Conservation (phyloP, 1,284 basidiomycete genomes). For the Mycosarcoma maydis region DNA sequence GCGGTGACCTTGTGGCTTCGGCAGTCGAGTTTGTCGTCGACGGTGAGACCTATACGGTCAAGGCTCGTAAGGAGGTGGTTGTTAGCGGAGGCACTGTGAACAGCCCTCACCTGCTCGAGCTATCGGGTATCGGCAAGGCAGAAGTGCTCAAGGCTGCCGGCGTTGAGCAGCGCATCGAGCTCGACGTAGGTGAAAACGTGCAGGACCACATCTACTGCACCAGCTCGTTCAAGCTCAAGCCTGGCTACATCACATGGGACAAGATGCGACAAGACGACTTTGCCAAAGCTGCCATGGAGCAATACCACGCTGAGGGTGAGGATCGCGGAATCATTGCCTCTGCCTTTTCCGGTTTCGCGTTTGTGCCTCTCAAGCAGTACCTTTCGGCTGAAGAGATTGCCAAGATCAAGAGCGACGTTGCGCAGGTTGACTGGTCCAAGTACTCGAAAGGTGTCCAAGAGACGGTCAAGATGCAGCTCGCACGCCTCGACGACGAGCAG, state of each 20-base stretch:
- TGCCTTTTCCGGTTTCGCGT: slow-evolving; percentile 53
- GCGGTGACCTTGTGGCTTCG: slow-evolving; percentile 44
- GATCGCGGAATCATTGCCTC: slow-evolving; percentile 55
- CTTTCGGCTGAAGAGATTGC: slow-evolving; percentile 39
- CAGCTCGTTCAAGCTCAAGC: slow-evolving; percentile 53
- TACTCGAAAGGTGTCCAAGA: slow-evolving; percentile 48
- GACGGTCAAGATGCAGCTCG: slow-evolving; percentile 45
- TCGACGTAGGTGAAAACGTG: slow-evolving; percentile 71
- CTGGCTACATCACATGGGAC: slow-evolving; percentile 53
- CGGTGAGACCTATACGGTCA: slow-evolving; percentile 52
- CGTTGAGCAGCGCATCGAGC: slow-evolving; percentile 39
- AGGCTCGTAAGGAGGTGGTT: slow-evolving; percentile 69
- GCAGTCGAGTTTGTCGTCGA: slow-evolving; percentile 61
- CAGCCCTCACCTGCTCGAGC: slow-evolving; percentile 63
- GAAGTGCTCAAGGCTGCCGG: slow-evolving; percentile 41
- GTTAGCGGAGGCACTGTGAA: slow-evolving; percentile 70
- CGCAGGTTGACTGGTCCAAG: slow-evolving; percentile 31
- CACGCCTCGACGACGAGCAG: slow-evolving; percentile 41
- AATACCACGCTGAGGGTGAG: slow-evolving; percentile 38
- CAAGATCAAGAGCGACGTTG: slow-evolving; percentile 38
- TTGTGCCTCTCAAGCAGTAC: slow-evolving; percentile 45
- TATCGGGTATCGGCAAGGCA: slow-evolving; percentile 48
- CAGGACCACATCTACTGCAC: slow-evolving; percentile 70
- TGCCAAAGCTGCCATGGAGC: slow-evolving; percentile 52
- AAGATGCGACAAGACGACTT: slow-evolving; percentile 55